phyloP scores from a whole-genome alignment of 768 basidiomycete genomes.

The Paxillus involutus region DNA sequence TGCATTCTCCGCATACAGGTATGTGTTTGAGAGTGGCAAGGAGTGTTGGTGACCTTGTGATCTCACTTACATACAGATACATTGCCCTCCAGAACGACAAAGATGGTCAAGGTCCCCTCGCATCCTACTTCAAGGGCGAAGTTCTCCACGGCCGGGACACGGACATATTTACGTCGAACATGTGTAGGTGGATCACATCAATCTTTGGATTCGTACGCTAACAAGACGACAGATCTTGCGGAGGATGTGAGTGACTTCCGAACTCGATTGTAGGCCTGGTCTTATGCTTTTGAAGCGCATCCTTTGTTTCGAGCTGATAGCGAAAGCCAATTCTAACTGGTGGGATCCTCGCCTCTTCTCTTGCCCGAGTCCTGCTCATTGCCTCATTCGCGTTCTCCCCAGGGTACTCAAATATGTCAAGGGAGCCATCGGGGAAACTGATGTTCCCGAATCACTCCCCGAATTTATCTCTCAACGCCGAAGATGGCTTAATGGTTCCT shows the following conservation, averaged over 20 bases:
- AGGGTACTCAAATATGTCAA: conserved; percentile 98
- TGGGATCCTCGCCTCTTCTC: conserved; percentile 29
- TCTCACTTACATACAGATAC: conserved; percentile 43
- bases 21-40: background rate
- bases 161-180: conserved; percentile 94
- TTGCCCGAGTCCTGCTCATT: background rate
- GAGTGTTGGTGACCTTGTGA: conserved; percentile 1
- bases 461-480: conserved; percentile 94
- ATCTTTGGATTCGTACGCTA: conserved; percentile 1
- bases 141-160: conserved; percentile 79
- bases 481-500: conserved; percentile 89
- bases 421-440: conserved; percentile 89
- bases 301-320: conserved; percentile 77
- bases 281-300: conserved; percentile 58
- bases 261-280: background rate
- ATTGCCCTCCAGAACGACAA: conserved; percentile 88
- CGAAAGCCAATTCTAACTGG: conserved; percentile 79
- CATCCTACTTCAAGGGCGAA: conserved; percentile 98
- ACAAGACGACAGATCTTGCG: conserved; percentile 64
- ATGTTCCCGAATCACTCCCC: conserved; percentile 89
- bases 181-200: conserved; percentile 59
- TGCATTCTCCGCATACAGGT: conserved; percentile 90
- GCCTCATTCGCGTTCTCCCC: conserved; percentile 15
- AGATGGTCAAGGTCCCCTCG: conserved; percentile 80
- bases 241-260: conserved; percentile 64